Evolutionary conservation across 2,329 filamentous ascomycete genomes (phyloP).

Genomic region (Amauroascus verrucosus): DNA sequence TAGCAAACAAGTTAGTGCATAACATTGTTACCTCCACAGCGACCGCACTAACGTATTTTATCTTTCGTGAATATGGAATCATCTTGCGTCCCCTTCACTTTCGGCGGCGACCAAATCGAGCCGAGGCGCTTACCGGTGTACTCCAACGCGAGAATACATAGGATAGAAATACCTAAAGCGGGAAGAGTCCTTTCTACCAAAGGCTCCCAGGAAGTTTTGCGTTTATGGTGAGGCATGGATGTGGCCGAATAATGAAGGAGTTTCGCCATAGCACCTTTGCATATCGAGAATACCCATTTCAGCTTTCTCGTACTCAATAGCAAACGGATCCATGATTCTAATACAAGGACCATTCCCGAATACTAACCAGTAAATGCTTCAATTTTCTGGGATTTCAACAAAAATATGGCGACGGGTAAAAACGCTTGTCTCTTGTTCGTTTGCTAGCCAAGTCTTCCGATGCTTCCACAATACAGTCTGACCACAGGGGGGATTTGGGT

Average conservation of each 20-base stretch:
- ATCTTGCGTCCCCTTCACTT: background rate
- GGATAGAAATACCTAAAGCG: background rate
- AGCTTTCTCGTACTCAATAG: background rate
- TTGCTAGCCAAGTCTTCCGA: too few relatives aligned
- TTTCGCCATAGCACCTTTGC: background rate
- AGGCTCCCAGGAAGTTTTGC: background rate
- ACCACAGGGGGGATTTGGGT: background rate
- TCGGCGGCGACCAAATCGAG: background rate
- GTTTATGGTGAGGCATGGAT: background rate
- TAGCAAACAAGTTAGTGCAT: background rate
- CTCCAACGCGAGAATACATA: background rate
- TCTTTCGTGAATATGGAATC: background rate
- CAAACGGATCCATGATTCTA: background rate
- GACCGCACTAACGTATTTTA: background rate
- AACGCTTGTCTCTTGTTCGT: too few relatives aligned
- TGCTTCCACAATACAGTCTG: too few relatives aligned
- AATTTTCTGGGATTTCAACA: background rate
- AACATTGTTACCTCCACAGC: background rate
- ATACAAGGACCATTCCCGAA: background rate
- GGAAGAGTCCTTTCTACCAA: background rate
- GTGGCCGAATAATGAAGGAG: background rate
- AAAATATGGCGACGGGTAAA: too few relatives aligned
- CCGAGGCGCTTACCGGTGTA: background rate
- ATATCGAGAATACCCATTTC: background rate
- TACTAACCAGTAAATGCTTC: background rate